Evolutionary conservation across 257 asterid species (phyloP).

Genomic region (Scutellaria barbata): DNA sequence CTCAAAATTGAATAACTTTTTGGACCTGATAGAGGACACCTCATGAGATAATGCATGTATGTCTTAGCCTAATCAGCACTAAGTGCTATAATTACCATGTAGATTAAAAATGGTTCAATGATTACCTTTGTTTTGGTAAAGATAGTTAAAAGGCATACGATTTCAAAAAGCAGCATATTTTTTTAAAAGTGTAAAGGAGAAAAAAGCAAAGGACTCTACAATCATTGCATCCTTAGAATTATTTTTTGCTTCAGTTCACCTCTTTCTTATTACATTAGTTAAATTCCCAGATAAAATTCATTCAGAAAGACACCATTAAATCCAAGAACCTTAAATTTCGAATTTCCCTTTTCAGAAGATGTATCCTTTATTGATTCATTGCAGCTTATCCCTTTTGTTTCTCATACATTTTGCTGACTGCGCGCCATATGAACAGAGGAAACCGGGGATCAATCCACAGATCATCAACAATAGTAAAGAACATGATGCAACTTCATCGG

Average conservation of each 20-base stretch:
- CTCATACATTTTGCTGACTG: conserved; percentile 37
- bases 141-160: conserved; percentile 15
- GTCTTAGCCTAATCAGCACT: neutral
- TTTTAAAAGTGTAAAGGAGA: neutral
- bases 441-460: conserved; percentile 11
- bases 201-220: conserved; percentile 25
- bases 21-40: neutral
- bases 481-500: conserved; percentile 23
- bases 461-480: conserved; percentile 23
- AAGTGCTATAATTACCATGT: conserved; percentile 33
- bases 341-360: neutral
- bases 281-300: neutral
- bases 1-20: neutral
- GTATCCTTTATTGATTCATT: conserved; percentile 27
- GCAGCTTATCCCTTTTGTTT: conserved; percentile 33
- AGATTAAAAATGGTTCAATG: conserved; percentile 35
- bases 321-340: conserved; percentile 14
- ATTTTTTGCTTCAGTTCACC: neutral
- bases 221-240: conserved; percentile 38
- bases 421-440: conserved; percentile 34
- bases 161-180: conserved; percentile 31
- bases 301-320: conserved; percentile 24
- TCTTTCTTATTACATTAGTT: conserved; percentile 5
- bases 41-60: conserved; percentile 10
- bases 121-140: conserved; percentile 28